Base-by-base conservation (phyloP, 2,329 filamentous ascomycete genomes). In the Diaporthe vaccinii region DNA sequence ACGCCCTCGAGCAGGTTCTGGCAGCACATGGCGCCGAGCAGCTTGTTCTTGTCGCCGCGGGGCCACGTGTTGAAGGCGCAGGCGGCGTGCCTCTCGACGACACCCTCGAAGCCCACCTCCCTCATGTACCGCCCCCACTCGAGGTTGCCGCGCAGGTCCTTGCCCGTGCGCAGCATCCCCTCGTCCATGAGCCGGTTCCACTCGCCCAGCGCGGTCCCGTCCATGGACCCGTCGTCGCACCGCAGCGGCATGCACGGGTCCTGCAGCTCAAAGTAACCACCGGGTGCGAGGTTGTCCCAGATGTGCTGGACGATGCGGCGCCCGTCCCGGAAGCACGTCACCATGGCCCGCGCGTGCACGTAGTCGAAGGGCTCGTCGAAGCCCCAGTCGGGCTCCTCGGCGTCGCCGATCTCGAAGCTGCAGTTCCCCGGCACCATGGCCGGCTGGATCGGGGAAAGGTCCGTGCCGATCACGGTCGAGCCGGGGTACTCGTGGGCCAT, bases 341-440 rank as follows among this genome's bases (percentile, higher is more conserved):
- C 84, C 79, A 91, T 85, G 34, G 87, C 84, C 49, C 89, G 85
- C 41, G 84, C 83, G 79, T 90, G 88, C 74, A 91, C 86, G 77
- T 86, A 88, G 79, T 90, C 86, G 80, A 90, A 90, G 62, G 87
- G 83, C 2, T 84, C 81, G 77, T 85, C 87, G 22, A 78, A 81
- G 4, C 87, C 82, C 89, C 89, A 91, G 4, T 87, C 83, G 74
- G 44, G 28, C 22, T 88, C 84, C 78, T 90, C 87, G 10, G 87
- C 84, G 78, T 91, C 89, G 78, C 90, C 89, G 46, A 91, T 85
- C 73, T 89, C 82, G 80, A 90, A 91, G 31, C 82, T 83, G 61
- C 89, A 84, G 76, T 91, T 91, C 25, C 87, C 85, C 17, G 89
- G 89, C 2, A 89, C 82, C 65, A 80, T 82, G 31, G n/a, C 51